Percentiles rank a stretch among this genome's conserved stretches.
These are phyloP conservation scores for Metroxylon sagu DNA, from an alignment of 176 grass and related monocot genomes.

Conservation along the genomic window DNA sequence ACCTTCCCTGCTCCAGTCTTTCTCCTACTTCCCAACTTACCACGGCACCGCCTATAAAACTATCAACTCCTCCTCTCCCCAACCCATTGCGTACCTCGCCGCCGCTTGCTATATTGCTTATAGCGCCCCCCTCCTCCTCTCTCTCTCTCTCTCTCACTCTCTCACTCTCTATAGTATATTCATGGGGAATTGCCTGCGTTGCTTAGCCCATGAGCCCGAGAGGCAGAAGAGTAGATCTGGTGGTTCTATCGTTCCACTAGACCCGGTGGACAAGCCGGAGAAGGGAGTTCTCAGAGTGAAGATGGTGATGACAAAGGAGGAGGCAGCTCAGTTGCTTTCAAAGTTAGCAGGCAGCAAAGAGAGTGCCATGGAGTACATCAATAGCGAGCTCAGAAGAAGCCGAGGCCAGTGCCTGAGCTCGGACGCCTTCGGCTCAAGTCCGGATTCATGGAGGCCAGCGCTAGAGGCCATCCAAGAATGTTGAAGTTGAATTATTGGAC, in stretches of 20 bases:
- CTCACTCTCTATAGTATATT: background rate
- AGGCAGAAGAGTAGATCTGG: too few relatives aligned
- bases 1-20: too few relatives aligned
- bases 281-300: constrained; percentile 19
- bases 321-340: constrained; percentile 40
- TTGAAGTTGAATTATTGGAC: too few relatives aligned
- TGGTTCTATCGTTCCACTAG: too few relatives aligned
- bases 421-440: background rate
- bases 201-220: background rate
- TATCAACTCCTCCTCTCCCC: too few relatives aligned
- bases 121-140: background rate
- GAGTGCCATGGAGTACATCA: too few relatives aligned
- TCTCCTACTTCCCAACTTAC: too few relatives aligned
- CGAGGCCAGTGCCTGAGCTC: too few relatives aligned
- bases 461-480: constrained; percentile 14
- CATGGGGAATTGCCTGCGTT: background rate
- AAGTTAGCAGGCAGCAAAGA: constrained; percentile 16
- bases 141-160: background rate
- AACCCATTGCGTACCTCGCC: too few relatives aligned
- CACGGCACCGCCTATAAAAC: too few relatives aligned
- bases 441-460: constrained; percentile 9
- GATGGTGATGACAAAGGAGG: constrained; percentile 41
- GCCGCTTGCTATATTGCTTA: too few relatives aligned
- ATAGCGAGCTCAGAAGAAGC: too few relatives aligned
- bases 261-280: background rate